These are phyloP conservation scores for Lactifluus echinatus DNA, from an alignment of 768 basidiomycete genomes.

Conservation along the genomic window DNA sequence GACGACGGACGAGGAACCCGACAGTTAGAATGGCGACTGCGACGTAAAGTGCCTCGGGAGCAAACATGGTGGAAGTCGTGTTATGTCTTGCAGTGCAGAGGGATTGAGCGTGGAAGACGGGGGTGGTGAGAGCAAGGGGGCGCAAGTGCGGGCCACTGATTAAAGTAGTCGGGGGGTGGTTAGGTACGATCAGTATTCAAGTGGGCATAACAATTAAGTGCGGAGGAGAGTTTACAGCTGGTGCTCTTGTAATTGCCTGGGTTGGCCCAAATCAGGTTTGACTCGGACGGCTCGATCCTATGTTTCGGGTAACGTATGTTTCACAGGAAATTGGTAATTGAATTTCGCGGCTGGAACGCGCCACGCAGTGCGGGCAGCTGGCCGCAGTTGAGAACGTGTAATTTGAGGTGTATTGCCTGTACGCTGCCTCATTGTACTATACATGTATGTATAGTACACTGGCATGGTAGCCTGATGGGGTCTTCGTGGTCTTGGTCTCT, in stretches of 20 bases:
- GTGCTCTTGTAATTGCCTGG: not conserved
- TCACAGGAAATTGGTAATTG: constrained; percentile 7
- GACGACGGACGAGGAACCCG: constrained; percentile 6
- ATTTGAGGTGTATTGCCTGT: too few species aligned
- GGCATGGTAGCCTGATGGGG: not conserved
- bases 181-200: not conserved
- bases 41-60: constrained; percentile 10
- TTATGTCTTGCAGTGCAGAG: not conserved
- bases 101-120: not conserved
- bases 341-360: not conserved
- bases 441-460: too few species aligned
- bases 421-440: not conserved
- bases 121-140: not conserved
- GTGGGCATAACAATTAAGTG: constrained; percentile 10
- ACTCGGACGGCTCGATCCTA: not conserved
- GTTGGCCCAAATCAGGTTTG: not conserved
- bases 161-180: constrained; percentile 2
- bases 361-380: too few species aligned
- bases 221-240: not conserved
- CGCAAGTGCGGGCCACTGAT: not conserved
- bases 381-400: too few species aligned
- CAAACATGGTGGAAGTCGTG: constrained; percentile 1
- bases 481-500: not conserved
- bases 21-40: constrained; percentile 8
- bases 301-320: constrained; percentile 1